Percentiles rank a stretch among this genome's conserved stretches.
phyloP scores from a whole-genome alignment of 1,284 basidiomycete genomes.

The Trichosporon coremiiforme region DNA sequence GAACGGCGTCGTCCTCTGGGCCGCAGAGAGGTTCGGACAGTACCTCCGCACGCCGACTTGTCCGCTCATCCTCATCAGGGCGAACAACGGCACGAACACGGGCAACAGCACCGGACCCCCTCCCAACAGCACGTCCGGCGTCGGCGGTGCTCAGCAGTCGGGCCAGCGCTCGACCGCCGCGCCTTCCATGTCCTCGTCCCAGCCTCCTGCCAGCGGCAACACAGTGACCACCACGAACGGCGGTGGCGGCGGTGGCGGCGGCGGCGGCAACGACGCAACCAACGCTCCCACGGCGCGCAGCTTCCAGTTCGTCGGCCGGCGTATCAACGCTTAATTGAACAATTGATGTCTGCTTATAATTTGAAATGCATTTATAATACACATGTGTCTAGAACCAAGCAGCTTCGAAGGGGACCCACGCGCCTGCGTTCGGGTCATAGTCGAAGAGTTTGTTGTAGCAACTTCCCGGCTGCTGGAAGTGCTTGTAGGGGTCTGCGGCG shows the following conservation, averaged over 20 bases:
- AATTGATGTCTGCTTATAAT: background rate
- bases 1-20: constrained; percentile 76
- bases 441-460: constrained; percentile 55
- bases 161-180: background rate
- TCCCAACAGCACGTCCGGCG: no score
- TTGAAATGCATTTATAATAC: background rate
- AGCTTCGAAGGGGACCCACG: constrained; percentile 12
- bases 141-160: background rate
- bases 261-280: background rate
- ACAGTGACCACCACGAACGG: background rate
- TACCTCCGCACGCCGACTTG: constrained; percentile 68
- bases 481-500: constrained; percentile 50
- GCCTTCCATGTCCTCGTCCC: background rate
- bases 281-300: background rate
- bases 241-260: background rate
- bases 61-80: constrained; percentile 61
- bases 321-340: background rate
- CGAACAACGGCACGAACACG: constrained; percentile 7
- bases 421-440: constrained; percentile 29
- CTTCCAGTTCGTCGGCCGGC: constrained; percentile 11
- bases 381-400: constrained; percentile 1
- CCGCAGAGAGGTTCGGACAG: constrained; percentile 69
- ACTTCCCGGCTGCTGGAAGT: constrained; percentile 44
- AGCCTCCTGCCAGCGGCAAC: background rate
- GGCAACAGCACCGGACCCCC: constrained; percentile 2